Percentiles rank a stretch among this genome's conserved stretches.
These are phyloP conservation scores for Crassisporium funariophilum DNA, from an alignment of 768 basidiomycete genomes.

Conservation along the genomic window DNA sequence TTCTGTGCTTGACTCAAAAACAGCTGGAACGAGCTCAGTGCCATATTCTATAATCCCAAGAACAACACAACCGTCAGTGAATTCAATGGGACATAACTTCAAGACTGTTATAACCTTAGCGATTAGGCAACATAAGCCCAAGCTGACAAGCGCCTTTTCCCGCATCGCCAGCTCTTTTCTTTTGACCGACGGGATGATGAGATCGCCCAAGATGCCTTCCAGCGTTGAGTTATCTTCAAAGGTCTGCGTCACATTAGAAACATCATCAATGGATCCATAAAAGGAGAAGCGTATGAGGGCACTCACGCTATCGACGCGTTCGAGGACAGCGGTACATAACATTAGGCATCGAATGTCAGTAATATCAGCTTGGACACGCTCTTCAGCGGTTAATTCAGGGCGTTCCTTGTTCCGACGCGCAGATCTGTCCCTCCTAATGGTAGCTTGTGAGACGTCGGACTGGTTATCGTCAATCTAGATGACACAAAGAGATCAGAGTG, in stretches of 20 bases:
- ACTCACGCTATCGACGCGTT: slow-evolving; percentile 87
- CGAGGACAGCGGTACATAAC: slow-evolving; percentile 85
- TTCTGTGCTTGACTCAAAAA: slow-evolving; percentile 78
- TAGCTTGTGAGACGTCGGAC: slow-evolving; percentile 28
- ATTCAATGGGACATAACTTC: neutral
- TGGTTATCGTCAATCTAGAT: slow-evolving; percentile 27
- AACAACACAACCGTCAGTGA: too few species aligned
- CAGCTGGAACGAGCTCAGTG: slow-evolving; percentile 71
- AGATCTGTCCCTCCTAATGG: slow-evolving; percentile 30
- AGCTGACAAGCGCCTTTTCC: slow-evolving; percentile 76
- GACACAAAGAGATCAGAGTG: neutral
- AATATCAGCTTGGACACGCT: slow-evolving; percentile 63
- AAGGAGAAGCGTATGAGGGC: slow-evolving; percentile 17
- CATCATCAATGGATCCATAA: slow-evolving; percentile 18
- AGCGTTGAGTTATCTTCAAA: slow-evolving; percentile 81
- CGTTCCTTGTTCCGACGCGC: slow-evolving; percentile 49
- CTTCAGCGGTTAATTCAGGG: slow-evolving; percentile 62
- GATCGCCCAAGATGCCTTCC: slow-evolving; percentile 77
- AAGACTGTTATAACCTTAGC: slow-evolving; percentile 53
- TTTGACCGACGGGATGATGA: slow-evolving; percentile 90
- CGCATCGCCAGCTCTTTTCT: slow-evolving; percentile 82
- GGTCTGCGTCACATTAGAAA: slow-evolving; percentile 61
- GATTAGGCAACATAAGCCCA: slow-evolving; percentile 87
- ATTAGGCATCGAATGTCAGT: slow-evolving; percentile 82
- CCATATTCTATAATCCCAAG: slow-evolving; percentile 50